Percentiles rank a stretch among this genome's conserved stretches.
Evolutionary conservation across 305 asterid species (phyloP).

Genomic region (Petunia hybrid): DNA sequence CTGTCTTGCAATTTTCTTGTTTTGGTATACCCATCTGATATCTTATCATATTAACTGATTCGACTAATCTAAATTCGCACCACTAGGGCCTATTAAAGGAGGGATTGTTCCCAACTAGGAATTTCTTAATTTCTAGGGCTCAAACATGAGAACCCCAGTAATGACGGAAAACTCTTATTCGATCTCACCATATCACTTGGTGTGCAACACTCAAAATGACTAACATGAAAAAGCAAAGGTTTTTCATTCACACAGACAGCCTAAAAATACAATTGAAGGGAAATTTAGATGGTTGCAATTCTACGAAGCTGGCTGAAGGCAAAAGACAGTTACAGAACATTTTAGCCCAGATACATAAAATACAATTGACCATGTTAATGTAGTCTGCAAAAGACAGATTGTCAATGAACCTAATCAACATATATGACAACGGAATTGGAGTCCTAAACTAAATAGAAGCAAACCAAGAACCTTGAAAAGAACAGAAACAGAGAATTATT

Average conservation of each 20-base stretch:
- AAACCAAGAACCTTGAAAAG: slow-evolving; percentile 25
- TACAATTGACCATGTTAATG: slow-evolving; percentile 28
- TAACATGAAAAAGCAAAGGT: background rate
- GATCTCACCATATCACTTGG: too few species aligned
- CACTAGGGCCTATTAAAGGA: too few species aligned
- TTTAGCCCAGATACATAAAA: slow-evolving; percentile 18
- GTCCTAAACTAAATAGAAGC: slow-evolving; percentile 38
- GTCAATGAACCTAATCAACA: slow-evolving; percentile 14
- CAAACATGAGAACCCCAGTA: too few species aligned
- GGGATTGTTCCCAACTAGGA: too few species aligned
- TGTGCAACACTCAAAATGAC: background rate
- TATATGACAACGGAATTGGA: slow-evolving; percentile 23
- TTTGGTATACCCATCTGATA: too few species aligned
- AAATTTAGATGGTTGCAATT: slow-evolving; percentile 4
- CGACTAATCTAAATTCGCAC: too few species aligned
- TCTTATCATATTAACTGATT: too few species aligned
- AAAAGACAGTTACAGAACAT: background rate
- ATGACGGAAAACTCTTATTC: too few species aligned
- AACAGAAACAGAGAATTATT: slow-evolving; percentile 40
- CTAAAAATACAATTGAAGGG: background rate
- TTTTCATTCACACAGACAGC: background rate
- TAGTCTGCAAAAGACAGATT: slow-evolving; percentile 1
- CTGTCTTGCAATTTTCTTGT: too few species aligned
- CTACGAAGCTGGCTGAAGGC: background rate
- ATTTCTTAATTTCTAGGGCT: too few species aligned